These are phyloP conservation scores for Pseudogymnoascus sp. DNA, from an alignment of 2,329 filamentous ascomycete species.

Conservation along the genomic window DNA sequence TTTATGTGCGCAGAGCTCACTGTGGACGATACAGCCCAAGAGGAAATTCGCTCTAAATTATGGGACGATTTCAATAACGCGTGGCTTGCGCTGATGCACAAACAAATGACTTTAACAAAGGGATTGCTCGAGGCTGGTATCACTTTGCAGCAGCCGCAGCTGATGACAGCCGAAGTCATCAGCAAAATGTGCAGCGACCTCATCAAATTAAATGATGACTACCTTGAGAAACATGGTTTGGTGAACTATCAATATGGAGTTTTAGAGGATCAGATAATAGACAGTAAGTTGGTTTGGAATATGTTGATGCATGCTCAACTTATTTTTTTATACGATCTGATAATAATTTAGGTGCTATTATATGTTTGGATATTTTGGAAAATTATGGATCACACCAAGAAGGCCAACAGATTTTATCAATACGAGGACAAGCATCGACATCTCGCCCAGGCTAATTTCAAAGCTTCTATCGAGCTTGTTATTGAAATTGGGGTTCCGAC, in stretches of 20 bases:
- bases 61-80: slow-evolving; percentile 95
- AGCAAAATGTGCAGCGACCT: slow-evolving; percentile 76
- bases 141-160: slow-evolving; percentile 46
- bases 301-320: neutral
- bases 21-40: slow-evolving; percentile 68
- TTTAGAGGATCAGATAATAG: slow-evolving; percentile 86
- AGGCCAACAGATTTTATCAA: neutral
- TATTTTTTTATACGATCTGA: neutral
- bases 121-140: slow-evolving; percentile 49
- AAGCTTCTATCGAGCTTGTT: neutral
- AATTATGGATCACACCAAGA: neutral
- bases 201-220: slow-evolving; percentile 66
- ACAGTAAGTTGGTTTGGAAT: slow-evolving; percentile 48
- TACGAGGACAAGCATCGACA: neutral
- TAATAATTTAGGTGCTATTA: neutral
- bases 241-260: slow-evolving; percentile 97
- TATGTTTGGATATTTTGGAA: neutral
- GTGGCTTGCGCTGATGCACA: slow-evolving; percentile 77
- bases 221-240: slow-evolving; percentile 81
- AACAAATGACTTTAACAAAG: slow-evolving; percentile 63
- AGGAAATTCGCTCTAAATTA: slow-evolving; percentile 68
- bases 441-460: neutral
- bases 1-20: slow-evolving; percentile 59
- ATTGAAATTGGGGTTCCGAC: neutral
- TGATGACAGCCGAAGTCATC: slow-evolving; percentile 61